Evolutionary conservation across 768 basidiomycete genomes (phyloP).

Genomic region (Coprinellus aureogranulatus): DNA sequence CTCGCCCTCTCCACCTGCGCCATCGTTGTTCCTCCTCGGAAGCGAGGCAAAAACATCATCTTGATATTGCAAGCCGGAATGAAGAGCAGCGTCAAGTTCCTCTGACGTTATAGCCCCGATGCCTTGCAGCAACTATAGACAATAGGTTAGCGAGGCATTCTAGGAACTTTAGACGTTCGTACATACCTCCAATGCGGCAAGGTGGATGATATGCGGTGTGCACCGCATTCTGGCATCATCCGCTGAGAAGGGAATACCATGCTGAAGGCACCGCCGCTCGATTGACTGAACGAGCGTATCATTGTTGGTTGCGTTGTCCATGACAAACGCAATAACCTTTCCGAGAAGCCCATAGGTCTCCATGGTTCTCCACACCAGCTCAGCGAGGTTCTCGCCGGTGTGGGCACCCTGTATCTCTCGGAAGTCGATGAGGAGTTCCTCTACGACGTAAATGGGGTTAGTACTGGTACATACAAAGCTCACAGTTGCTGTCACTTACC

Average conservation of each 20-base stretch:
- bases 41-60: neutral
- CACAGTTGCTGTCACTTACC: too few relatives aligned
- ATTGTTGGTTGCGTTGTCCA: constrained; percentile 38
- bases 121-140: neutral
- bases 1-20: neutral
- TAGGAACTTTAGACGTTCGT: neutral
- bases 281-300: constrained; percentile 29
- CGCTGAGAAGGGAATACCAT: constrained; percentile 24
- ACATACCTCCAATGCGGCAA: constrained; percentile 29
- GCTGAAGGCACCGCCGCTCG: constrained; percentile 9
- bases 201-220: constrained; percentile 39
- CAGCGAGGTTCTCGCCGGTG: constrained; percentile 34
- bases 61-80: neutral
- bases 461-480: too few relatives aligned
- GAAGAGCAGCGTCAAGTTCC: neutral
- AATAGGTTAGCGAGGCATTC: neutral
- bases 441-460: too few relatives aligned
- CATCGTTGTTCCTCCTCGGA: neutral
- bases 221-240: constrained; percentile 26
- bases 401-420: constrained; percentile 31
- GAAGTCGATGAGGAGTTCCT: constrained; percentile 37
- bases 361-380: constrained; percentile 27
- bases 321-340: constrained; percentile 30
- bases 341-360: constrained; percentile 23
- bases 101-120: neutral